Percentiles rank a stretch among this genome's conserved stretches.
These are phyloP conservation scores for Blastobotrys ciferrii DNA, from an alignment of 1,139 yeast genomes.

Conservation along the genomic window DNA sequence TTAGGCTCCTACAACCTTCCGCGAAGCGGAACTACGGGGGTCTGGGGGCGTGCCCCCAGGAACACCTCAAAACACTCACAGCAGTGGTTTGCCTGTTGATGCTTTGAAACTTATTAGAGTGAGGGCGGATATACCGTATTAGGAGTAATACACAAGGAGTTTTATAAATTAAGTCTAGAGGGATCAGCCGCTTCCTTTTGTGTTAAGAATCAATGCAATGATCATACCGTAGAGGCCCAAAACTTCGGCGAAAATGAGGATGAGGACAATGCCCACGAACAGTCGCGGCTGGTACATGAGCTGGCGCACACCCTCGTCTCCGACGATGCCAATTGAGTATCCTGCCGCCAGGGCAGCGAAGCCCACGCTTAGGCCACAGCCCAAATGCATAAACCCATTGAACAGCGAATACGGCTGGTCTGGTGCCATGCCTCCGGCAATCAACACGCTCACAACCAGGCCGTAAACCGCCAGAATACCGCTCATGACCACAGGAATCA, in stretches of 20 bases:
- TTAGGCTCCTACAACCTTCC: no score
- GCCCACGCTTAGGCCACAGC: conserved; percentile 98
- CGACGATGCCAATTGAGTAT: conserved; percentile 96
- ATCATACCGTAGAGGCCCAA: conserved; percentile 90
- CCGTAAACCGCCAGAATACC: conserved; percentile 99
- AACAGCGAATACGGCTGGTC: conserved; percentile 89
- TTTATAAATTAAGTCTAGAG: neutral
- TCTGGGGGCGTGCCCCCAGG: no score
- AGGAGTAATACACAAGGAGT: no score
- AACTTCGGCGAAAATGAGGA: conserved; percentile 97
- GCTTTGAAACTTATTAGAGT: no score
- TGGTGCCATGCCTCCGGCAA: conserved; percentile 68
- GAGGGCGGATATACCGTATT: no score
- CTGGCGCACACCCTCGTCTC: conserved; percentile 98
- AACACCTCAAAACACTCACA: no score
- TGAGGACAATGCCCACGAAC: conserved; percentile 92
- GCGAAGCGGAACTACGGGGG: no score
- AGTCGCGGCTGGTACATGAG: conserved; percentile 94
- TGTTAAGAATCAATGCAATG: conserved; percentile 84
- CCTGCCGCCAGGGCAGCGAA: conserved; percentile 97
- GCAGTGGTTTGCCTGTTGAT: no score
- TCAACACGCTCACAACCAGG: conserved; percentile 91
- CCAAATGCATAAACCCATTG: conserved; percentile 97
- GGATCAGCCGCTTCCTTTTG: conserved; percentile 69
- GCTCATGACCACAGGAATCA: conserved; percentile 94